phyloP scores from a whole-genome alignment of 2,329 filamentous ascomycete species.

The Paraphoma sp. region DNA sequence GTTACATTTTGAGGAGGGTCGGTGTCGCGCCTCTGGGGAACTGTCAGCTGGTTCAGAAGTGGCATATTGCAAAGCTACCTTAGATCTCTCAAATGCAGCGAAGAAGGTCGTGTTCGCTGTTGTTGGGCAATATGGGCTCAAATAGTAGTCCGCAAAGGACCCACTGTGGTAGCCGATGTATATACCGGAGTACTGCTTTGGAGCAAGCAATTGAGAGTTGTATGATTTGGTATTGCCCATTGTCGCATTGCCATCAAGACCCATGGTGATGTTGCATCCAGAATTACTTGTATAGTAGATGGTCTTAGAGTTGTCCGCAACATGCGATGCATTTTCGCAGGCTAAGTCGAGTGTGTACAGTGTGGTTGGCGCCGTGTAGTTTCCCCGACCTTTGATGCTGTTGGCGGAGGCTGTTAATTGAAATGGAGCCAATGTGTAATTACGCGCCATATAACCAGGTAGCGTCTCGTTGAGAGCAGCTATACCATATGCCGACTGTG shows the following conservation, averaged over 20 bases:
- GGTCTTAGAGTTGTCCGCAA: neutral
- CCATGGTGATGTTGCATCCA: conserved; percentile 24
- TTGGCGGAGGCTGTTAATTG: conserved; percentile 9
- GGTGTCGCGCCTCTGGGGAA: conserved; percentile 1
- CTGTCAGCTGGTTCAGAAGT: neutral
- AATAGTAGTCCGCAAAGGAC: conserved; percentile 40
- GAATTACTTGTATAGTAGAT: too few relatives aligned
- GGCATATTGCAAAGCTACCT: neutral
- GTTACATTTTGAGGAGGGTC: conserved; percentile 27
- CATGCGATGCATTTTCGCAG: conserved; percentile 31
- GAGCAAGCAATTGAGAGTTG: neutral
- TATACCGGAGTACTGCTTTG: conserved; percentile 36
- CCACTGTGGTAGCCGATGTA: conserved; percentile 55
- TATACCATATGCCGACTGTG: conserved; percentile 56
- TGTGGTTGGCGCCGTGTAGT: conserved; percentile 33
- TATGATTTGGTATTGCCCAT: neutral
- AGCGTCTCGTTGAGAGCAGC: conserved; percentile 55
- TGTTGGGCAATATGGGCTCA: conserved; percentile 38
- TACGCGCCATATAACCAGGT: conserved; percentile 52
- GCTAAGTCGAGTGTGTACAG: conserved; percentile 44
- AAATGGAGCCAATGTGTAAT: conserved; percentile 56
- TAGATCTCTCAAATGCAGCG: conserved; percentile 17
- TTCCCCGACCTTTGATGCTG: conserved; percentile 7
- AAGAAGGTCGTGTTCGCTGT: conserved; percentile 45
- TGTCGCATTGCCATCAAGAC: conserved; percentile 21